A percentile compares a stretch with the other conserved stretches of the same genome.
Conservation (phyloP, 2,329 filamentous ascomycete genomes). For the Gnomoniopsis sp. region DNA sequence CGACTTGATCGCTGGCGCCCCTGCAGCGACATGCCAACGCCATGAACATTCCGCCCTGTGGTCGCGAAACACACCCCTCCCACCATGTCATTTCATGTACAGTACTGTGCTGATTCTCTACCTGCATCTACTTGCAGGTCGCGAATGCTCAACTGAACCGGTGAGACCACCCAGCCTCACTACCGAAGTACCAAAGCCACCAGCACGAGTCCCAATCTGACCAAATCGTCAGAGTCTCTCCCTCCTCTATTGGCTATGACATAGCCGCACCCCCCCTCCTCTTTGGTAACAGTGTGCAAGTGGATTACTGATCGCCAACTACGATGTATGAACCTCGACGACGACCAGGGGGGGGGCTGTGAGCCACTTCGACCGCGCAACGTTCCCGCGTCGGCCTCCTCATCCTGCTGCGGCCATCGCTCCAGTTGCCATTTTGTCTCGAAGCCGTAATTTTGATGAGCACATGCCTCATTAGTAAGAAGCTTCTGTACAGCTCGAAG, state of each 20-base stretch:
- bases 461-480: not conserved
- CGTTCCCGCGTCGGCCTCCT: not conserved
- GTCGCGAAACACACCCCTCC: not conserved
- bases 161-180: not conserved
- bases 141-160: not conserved
- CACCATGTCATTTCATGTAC: no score
- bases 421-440: not conserved
- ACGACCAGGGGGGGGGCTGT: no score
- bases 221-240: not conserved
- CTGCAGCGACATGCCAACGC: not conserved
- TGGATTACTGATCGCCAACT: not conserved
- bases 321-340: not conserved
- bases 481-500: not conserved
- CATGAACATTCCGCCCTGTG: not conserved
- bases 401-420: not conserved
- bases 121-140: not conserved
- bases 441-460: not conserved
- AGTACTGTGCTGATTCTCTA: not conserved
- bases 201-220: not conserved
- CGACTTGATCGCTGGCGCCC: not conserved
- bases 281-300: not conserved
- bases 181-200: not conserved
- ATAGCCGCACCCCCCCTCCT: not conserved
- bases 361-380: not conserved
- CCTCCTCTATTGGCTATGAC: not conserved